Percentiles rank a stretch among this genome's conserved stretches.
These are phyloP conservation scores for Asterionellopsis glacialis DNA, from an alignment of 108 stramenopile genomes.

Conservation along the genomic window DNA sequence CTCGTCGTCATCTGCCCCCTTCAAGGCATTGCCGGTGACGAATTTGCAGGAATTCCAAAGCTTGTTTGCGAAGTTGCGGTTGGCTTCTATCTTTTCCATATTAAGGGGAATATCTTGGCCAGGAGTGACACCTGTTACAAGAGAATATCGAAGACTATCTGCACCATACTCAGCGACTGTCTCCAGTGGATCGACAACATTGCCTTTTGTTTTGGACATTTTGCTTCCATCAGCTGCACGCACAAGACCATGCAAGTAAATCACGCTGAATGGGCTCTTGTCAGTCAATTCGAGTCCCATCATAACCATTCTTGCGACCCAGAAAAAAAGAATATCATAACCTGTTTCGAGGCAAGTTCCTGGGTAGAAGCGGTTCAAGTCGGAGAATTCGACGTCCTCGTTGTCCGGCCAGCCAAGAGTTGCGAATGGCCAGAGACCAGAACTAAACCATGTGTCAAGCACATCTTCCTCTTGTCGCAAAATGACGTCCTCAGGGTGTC, in stretches of 20 bases:
- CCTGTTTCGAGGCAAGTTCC: constrained; percentile 96
- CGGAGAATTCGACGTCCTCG: constrained; percentile 61
- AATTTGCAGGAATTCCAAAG: constrained; percentile 97
- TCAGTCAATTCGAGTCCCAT: constrained; percentile 91
- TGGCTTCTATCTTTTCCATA: constrained; percentile 87
- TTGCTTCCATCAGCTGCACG: constrained; percentile 93
- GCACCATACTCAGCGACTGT: constrained; percentile 92
- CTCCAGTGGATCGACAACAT: constrained; percentile 97
- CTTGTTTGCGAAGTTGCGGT: constrained; percentile 95
- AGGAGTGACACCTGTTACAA: constrained; percentile 94
- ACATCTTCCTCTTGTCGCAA: constrained; percentile 94
- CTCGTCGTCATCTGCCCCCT: constrained; percentile 60
- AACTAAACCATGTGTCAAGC: constrained; percentile 97
- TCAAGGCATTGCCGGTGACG: constrained; percentile 81
- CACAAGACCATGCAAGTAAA: constrained; percentile 94
- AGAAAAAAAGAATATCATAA: constrained; percentile 99
- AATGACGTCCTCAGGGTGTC: constrained; percentile 53
- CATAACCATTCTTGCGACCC: constrained; percentile 99
- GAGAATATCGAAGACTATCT: constrained; percentile 88
- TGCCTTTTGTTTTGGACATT: constrained; percentile 99
- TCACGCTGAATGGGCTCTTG: constrained; percentile 89
- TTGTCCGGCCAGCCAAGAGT: constrained; percentile 90
- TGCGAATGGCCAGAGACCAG: constrained; percentile 96
- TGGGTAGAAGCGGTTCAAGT: constrained; percentile 89
- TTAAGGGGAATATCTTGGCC: constrained; percentile 93